Base-by-base conservation (phyloP, 305 asterid species). In the Solanum chacoense region DNA sequence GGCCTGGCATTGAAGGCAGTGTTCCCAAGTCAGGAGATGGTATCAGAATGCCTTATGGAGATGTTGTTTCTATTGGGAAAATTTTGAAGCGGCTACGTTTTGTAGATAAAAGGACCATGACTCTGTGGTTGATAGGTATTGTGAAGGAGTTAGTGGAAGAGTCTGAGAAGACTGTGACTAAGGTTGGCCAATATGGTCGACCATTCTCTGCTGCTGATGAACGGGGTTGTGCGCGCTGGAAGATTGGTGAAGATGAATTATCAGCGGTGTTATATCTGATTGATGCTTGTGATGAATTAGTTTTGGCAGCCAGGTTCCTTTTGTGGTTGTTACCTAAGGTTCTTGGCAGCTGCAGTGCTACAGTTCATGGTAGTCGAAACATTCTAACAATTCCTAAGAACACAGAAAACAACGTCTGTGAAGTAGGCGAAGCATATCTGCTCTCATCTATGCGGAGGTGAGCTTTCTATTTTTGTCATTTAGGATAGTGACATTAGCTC, bases 261-360 rank as follows among this genome's bases (percentile, higher is more conserved):
- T 95, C 97, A 22, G 86, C 93, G 69, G 93, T 96, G 75, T 92
- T 98, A 91, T 98, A 96, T 91, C 90, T 96, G 91, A 93, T 96
- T 97, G 99, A 98, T 92, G 90, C 93, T 85, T 96, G 98, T 90
- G 90, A 93, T 90, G 99, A 98, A 89, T 94, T 93, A 78, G 94
- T 95, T 85, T 92, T 95, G 83, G 98, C 98, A 36, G 91, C 88
- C 76, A 94, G 93, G 95, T 95, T 98, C 93, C 98, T 98, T 90
- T 92, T 95, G 14, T 96, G 98, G 98, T 91, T 98, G 96, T 93
- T 96, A 91, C 98, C 97, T 16, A 98, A 94, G 93, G 94, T 94
- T 89, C 96, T 92, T 65, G 93, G 93, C 89, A 92, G 87, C 90
- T 90, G 97, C 74, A 93, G 93, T 91, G 90, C 95, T 91, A 90